A percentile compares a stretch with the other conserved stretches of the same genome.
Conservation (phyloP, 2,329 filamentous ascomycete species). For the Fusarium bactridioides region DNA sequence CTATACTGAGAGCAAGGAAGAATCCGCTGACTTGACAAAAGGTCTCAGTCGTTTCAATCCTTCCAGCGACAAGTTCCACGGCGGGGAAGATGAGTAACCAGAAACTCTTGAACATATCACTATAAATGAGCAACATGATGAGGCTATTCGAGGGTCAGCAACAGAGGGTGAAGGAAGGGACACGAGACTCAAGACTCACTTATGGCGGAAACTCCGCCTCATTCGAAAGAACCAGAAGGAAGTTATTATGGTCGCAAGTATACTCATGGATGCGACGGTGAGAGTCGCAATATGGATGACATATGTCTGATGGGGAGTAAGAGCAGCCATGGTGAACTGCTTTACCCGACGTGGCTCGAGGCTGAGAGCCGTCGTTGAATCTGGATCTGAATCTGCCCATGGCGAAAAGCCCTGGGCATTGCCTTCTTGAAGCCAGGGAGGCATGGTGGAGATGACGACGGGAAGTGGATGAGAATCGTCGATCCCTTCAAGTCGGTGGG, state of each 20-base stretch:
- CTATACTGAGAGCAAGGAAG: slow-evolving; percentile 70
- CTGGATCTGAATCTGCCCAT: slow-evolving; percentile 6
- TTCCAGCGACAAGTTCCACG: slow-evolving; percentile 62
- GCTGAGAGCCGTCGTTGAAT: background rate
- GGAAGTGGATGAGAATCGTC: background rate
- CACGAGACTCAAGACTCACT: slow-evolving; percentile 49
- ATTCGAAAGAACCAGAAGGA: slow-evolving; percentile 79
- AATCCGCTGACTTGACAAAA: slow-evolving; percentile 77
- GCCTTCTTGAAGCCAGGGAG: slow-evolving; percentile 26
- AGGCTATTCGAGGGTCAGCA: slow-evolving; percentile 58
- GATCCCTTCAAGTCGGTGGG: background rate
- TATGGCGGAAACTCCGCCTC: slow-evolving; percentile 75
- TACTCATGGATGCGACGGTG: slow-evolving; percentile 58
- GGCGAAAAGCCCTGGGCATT: slow-evolving; percentile 3
- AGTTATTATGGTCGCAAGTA: slow-evolving; percentile 62
- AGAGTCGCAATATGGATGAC: slow-evolving; percentile 47
- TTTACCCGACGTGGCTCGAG: slow-evolving; percentile 21
- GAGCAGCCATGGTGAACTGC: slow-evolving; percentile 28
- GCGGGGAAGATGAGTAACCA: slow-evolving; percentile 74
- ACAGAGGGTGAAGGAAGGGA: background rate
- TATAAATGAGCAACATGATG: slow-evolving; percentile 76
- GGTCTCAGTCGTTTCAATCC: slow-evolving; percentile 56
- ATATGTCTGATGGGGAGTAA: slow-evolving; percentile 30
- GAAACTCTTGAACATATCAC: slow-evolving; percentile 74
- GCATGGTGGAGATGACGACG: slow-evolving; percentile 21